Conservation (phyloP, 164 flowering plant species). For the Aristolochia californica region DNA sequence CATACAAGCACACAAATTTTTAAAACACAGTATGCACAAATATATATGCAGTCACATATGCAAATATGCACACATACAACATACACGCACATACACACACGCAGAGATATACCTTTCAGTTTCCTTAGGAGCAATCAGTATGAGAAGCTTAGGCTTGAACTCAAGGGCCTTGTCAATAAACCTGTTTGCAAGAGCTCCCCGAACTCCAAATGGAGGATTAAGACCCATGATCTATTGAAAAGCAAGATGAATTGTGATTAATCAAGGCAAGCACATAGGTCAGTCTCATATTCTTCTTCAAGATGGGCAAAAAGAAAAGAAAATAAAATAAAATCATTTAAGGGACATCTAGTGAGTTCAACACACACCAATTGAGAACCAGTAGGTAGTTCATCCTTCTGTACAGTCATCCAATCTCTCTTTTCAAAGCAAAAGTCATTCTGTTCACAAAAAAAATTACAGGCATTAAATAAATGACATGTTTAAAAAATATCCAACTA, state of each 20-base stretch:
- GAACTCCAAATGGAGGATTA: constrained; percentile 86
- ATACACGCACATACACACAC: no score
- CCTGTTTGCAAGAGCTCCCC: constrained; percentile 59
- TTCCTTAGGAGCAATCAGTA: constrained; percentile 80
- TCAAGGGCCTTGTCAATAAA: constrained; percentile 76
- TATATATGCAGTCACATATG: no score
- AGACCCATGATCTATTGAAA: constrained; percentile 65
- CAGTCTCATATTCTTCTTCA: no score
- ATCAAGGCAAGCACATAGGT: no score
- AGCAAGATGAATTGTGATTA: neutral
- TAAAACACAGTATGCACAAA: no score
- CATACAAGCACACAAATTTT: no score
- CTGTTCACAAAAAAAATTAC: constrained; percentile 26
- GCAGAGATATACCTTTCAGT: constrained; percentile 44
- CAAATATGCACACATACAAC: no score
- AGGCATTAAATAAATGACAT: neutral
- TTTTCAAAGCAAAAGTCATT: constrained; percentile 63
- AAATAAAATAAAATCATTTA: no score
- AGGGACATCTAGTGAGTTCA: no score
- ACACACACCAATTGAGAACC: constrained; percentile 59
- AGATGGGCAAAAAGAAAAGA: no score
- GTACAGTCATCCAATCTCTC: constrained; percentile 74
- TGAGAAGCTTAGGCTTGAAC: constrained; percentile 77
- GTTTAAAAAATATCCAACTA: neutral
- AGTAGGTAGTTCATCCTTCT: constrained; percentile 41